Base-by-base conservation (phyloP, 2,329 filamentous ascomycete species). In the Pseudocercospora cruenta region DNA sequence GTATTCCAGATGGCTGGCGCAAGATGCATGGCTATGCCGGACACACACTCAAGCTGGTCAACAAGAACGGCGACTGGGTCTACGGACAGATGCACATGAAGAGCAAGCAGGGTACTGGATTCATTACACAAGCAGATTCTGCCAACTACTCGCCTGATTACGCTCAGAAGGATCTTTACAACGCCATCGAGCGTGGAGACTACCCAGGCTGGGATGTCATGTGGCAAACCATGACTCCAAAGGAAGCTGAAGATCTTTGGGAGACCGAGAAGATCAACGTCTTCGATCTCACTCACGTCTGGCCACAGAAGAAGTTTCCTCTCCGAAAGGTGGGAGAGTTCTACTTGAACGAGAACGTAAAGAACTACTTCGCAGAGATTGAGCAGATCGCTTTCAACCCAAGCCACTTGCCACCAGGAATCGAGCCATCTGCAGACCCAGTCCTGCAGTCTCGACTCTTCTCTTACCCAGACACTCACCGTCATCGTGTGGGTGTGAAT, bases 381-480 rank as follows among this genome's bases (percentile, higher is more conserved):
- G 89, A 92, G 80, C 89, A 91, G 75, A 84, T 87, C 19, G 87
- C 88, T 1, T 92, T 91, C 83, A 88, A 85, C 67, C 89, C 90
- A 45, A 84, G 87, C 6, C 88, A 91, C 75, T 78, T 91, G 77
- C 83, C 87, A 3, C 88, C 89, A 3, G 89, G 89, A 61, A 86
- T 90, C 64, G 89, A 91, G 78, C 86, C 88, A 14, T 90, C 88
- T 9, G 88, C 88, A 69, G 90, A 92, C 71, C 89, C 89, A 1
- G 88, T 91, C 43, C 82, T 91, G 2, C 89, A 91, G 77, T 86
- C 85, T 45, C 87, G 89, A 63, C 83, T 91, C 47, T 91, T 91
- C 82, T 90, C 88, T 1, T 91, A 91, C 79, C 86, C 88, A 10
- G 89, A 91, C 73, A 88, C 86, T 3, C 85, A 87, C 73, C 84